A percentile compares a stretch with the other conserved stretches of the same genome.
Conservation (phyloP, 129 eudicot species). For the Rutidosis leptorrhynchoides region DNA sequence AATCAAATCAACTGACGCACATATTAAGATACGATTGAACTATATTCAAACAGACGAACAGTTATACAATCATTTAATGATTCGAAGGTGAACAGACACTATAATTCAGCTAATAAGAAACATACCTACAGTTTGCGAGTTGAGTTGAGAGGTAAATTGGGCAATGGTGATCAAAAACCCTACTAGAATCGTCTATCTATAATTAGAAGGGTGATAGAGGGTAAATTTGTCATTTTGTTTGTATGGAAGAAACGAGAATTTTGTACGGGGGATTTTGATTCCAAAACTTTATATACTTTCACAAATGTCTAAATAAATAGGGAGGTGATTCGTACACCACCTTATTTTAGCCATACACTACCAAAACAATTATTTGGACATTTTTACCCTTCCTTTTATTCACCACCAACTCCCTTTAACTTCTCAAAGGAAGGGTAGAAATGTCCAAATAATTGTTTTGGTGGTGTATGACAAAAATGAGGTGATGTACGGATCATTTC, state of each 20-base stretch:
- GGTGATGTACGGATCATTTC: too few species aligned
- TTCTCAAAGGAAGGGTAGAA: too few species aligned
- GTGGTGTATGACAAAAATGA: too few species aligned
- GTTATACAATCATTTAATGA: neutral
- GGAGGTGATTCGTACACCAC: too few species aligned
- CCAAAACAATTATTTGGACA: too few species aligned
- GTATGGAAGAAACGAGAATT: neutral
- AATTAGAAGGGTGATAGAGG: neutral
- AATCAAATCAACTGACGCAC: neutral
- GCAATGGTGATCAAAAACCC: neutral
- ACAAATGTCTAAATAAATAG: too few species aligned
- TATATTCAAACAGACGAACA: neutral
- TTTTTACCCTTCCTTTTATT: too few species aligned
- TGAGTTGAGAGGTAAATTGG: neutral
- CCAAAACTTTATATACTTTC: too few species aligned
- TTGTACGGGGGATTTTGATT: too few species aligned
- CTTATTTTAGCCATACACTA: too few species aligned
- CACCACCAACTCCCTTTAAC: too few species aligned
- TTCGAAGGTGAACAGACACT: neutral
- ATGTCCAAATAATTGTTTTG: too few species aligned
- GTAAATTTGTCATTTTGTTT: neutral
- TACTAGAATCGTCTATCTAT: neutral
- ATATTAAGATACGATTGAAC: neutral
- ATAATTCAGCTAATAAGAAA: neutral
- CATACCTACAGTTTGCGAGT: neutral